Evolutionary conservation across 495 filamentous ascomycete species (phyloP), one percentile per base, ranked within the genome.

Genomic region (Chaetomium fimeti): DNA sequence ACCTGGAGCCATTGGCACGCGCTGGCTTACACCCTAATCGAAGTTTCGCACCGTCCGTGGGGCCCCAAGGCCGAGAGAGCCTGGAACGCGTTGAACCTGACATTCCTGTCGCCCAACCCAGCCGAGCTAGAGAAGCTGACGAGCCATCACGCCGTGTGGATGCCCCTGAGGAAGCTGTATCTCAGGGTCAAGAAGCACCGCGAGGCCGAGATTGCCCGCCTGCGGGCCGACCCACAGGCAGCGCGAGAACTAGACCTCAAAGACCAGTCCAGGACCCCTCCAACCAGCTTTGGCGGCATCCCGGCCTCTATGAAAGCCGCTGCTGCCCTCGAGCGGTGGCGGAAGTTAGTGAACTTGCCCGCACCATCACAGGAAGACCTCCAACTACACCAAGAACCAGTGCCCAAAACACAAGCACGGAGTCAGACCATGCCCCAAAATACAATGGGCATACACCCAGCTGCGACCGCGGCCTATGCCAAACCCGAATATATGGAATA

Each of bases 1-100:
- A 90, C 87, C 0, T 91, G 93, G 72, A 87, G 88, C 22, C 90
- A 93, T 63, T 91, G 88, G 87, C 89, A 93, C 65, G 89, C 91
- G 5, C 81, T 94, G 4, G 89, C 88, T 2, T 90, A 90, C 68
- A 80, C 87, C 5, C 74, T 96, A 11, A 83, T 90, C 1, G 93
- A 97, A 68, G 81, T 95, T 5, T 89, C 88, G 69, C 84, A 89
- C 27, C 85, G 91, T 25, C 85, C 88, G 22, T 83, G 86, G 87
- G 67, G 78, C 12, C 70, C 75, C 27, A 79, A 89, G 15, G 89
- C 90, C 2, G 89, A 96, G 60, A 84, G 93, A 4, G 92, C 89
- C 2, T 98, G 93, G 93, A 74, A 76, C 15, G 89, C 90, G 0
- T 78, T 97, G 11, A 85, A 87, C 57, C 72, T 75, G 0, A 76